Conservation (phyloP, 345 rosid genomes). For the Arabidopsis thaliana region DNA sequence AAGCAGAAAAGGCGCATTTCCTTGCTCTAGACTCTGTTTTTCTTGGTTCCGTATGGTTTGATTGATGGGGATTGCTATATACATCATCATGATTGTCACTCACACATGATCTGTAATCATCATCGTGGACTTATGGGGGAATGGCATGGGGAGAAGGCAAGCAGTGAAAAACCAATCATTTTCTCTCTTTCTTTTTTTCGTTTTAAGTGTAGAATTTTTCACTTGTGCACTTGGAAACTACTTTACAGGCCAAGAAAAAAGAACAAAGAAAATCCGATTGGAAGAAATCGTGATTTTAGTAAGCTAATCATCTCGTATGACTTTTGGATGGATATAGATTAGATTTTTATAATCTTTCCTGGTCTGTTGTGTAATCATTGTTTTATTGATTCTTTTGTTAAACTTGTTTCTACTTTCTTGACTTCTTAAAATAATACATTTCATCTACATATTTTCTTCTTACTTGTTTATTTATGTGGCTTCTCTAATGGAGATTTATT, state of each 20-base stretch:
- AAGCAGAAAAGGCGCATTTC: slow-evolving; percentile 13
- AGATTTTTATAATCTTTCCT: slow-evolving; percentile 32
- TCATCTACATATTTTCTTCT: background rate
- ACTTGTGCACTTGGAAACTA: slow-evolving; percentile 34
- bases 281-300: slow-evolving; percentile 46
- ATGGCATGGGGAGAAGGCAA: slow-evolving; percentile 19
- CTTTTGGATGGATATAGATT: slow-evolving; percentile 42
- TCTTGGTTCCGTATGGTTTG: slow-evolving; percentile 18
- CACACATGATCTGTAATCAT: slow-evolving; percentile 36
- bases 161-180: slow-evolving; percentile 26
- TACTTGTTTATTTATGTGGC: background rate
- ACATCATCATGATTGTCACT: background rate
- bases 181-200: background rate
- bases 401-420: slow-evolving; percentile 32
- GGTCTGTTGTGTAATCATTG: slow-evolving; percentile 41
- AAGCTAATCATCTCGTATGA: slow-evolving; percentile 33
- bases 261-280: slow-evolving; percentile 42
- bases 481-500: background rate
- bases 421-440: slow-evolving; percentile 29
- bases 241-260: slow-evolving; percentile 27
- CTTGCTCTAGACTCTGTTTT: slow-evolving; percentile 31
- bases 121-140: background rate
- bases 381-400: slow-evolving; percentile 46
- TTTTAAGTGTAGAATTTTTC: slow-evolving; percentile 33
- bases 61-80: slow-evolving; percentile 1